Evolutionary conservation across 768 basidiomycete species (phyloP), one percentile per base, ranked within the genome.

Genomic region (Mycena pura): DNA sequence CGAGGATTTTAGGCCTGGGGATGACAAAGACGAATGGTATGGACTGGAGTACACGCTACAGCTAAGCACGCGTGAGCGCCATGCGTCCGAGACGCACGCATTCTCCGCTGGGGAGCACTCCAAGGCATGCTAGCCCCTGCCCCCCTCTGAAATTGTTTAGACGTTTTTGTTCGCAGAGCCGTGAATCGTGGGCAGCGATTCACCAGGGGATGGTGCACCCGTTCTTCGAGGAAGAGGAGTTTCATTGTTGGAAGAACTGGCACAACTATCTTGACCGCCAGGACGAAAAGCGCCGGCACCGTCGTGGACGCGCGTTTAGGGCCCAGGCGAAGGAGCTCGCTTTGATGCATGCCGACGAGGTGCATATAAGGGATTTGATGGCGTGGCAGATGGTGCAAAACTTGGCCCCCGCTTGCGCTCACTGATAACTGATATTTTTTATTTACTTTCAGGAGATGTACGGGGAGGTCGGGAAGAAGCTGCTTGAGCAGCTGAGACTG

Each of bases 191-290:
- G 80, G 78, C 76, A 1, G 76, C 76, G 8, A 70, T 81, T 25
- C 80, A 77, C 62, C 70, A 70, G 52, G 78, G 76, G 3, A 70
- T 62, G 5, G 67, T 78, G 14, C 73, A 79, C 55, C 78, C 80
- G 0, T 73, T 69, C 53, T 73, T 73, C 54, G 77, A 77, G 55
- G 78, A 80, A 55, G 74, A 79, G 54, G 78, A 78, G 48, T 82
- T 77, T 48, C 71, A 72, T 36, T 73, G 74, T 36, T 82, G 81
- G 80, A 76, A 75, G 64, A 76, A 75, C 51, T 82, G 80, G 80
- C 81, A 81, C 58, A 69, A 71, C n/a, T 74, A 69, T 51, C 72
- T 82, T 21, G 80, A 82, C 46, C 73, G 67, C 3, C 72, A 75
- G 58, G 77, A 79, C 44, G 73, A 76, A 49, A 70, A 66, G 53